Conservation (phyloP, 352 stramenopile species). For the Globisporangium ultimum region DNA sequence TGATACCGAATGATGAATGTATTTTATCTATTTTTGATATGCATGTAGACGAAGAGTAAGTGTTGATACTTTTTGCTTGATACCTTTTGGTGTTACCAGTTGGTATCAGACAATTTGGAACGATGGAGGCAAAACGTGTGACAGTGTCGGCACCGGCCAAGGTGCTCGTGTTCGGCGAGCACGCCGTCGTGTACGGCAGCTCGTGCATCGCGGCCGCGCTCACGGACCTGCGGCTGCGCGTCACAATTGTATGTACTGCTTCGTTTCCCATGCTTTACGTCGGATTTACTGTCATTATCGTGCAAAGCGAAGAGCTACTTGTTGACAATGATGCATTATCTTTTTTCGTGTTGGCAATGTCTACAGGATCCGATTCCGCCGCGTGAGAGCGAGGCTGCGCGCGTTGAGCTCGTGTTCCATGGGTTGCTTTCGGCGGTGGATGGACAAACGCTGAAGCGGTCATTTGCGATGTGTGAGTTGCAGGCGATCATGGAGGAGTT, state of each 20-base stretch:
- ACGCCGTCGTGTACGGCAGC: constrained; percentile 87
- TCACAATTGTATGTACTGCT: constrained; percentile 54
- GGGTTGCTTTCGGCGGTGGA: constrained; percentile 41
- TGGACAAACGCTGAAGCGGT: constrained; percentile 25
- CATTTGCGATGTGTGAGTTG: constrained; percentile 30
- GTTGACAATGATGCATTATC: neutral
- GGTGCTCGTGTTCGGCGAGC: constrained; percentile 87
- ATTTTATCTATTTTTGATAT: no score
- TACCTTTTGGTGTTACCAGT: no score
- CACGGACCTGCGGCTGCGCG: constrained; percentile 79
- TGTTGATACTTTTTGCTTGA: no score
- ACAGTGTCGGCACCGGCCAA: constrained; percentile 83
- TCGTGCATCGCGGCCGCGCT: constrained; percentile 81
- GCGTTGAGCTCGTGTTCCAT: constrained; percentile 48
- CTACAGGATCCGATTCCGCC: constrained; percentile 23
- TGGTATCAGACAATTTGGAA: no score
- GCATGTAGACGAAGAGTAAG: no score
- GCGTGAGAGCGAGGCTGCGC: constrained; percentile 11
- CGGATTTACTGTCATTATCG: neutral
- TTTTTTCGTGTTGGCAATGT: neutral
- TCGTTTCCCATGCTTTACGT: neutral
- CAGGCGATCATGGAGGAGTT: constrained; percentile 29
- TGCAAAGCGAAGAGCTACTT: neutral
- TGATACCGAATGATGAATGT: no score
- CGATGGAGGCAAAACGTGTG: constrained; percentile 14